phyloP scores from a whole-genome alignment of 495 filamentous ascomycete genomes.

The Lindgomyces ingoldianus region DNA sequence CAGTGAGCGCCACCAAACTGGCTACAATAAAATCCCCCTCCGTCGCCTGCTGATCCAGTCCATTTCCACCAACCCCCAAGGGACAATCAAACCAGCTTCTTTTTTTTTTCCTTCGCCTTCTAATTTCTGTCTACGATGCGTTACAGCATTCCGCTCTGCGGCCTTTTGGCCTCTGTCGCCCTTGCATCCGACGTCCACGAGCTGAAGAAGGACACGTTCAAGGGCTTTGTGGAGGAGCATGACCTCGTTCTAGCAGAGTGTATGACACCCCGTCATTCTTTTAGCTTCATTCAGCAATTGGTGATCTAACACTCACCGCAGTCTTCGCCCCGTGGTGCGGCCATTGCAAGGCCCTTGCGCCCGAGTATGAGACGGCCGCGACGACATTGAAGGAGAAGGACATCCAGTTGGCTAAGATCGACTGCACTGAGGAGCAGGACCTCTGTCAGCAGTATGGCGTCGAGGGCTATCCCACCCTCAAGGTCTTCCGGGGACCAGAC shows the following conservation, averaged over 20 bases:
- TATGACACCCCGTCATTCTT: conserved; percentile 40
- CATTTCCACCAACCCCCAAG: neutral
- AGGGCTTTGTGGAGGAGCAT: conserved; percentile 79
- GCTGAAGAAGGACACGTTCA: conserved; percentile 82
- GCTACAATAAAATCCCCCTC: neutral
- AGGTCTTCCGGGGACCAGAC: conserved; percentile 95
- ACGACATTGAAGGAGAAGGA: conserved; percentile 93
- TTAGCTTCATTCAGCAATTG: neutral
- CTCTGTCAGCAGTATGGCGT: conserved; percentile 88
- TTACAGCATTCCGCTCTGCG: conserved; percentile 40
- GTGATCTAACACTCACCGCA: conserved; percentile 38
- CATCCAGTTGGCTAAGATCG: conserved; percentile 89
- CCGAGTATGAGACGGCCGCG: conserved; percentile 87
- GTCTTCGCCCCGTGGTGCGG: conserved; percentile 75
- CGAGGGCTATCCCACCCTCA: conserved; percentile 96
- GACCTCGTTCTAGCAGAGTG: conserved; percentile 80
- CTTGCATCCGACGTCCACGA: conserved; percentile 82
- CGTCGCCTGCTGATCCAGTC: neutral
- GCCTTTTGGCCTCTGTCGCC: conserved; percentile 54
- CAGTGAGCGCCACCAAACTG: neutral
- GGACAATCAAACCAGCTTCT: conserved; percentile 1
- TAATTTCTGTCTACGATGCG: conserved; percentile 39
- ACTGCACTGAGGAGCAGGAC: conserved; percentile 92
- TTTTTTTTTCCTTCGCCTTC: neutral
- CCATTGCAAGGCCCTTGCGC: conserved; percentile 82